Evolutionary conservation across 306 rosid genomes (phyloP).

Genomic region (Hylodesmum podocarpum): DNA sequence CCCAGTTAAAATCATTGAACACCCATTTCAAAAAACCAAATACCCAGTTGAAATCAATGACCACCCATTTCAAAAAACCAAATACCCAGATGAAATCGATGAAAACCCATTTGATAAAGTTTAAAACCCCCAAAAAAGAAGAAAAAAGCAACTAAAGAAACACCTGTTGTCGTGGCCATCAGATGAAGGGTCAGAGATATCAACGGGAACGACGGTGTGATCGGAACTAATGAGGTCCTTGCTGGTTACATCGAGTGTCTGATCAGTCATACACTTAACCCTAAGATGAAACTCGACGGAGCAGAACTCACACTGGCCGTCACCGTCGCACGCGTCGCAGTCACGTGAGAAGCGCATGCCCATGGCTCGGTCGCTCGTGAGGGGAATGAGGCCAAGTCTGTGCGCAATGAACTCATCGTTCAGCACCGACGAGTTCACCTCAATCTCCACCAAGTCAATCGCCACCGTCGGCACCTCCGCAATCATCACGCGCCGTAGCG

Average conservation of each 20-base stretch:
- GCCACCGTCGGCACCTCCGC: constrained; percentile 95
- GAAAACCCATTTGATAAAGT: background rate
- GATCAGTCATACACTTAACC: constrained; percentile 71
- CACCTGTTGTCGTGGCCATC: constrained; percentile 59
- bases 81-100: background rate
- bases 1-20: background rate
- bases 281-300: constrained; percentile 95
- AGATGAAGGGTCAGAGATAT: constrained; percentile 60
- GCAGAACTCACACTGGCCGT: constrained; percentile 97
- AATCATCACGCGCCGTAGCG: constrained; percentile 96
- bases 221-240: constrained; percentile 83
- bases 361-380: constrained; percentile 91
- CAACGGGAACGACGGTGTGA: constrained; percentile 91
- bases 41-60: background rate
- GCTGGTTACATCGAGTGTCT: constrained; percentile 85
- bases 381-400: constrained; percentile 89
- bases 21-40: background rate
- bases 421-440: constrained; percentile 92
- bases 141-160: background rate
- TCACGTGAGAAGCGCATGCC: constrained; percentile 98
- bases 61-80: background rate
- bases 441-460: constrained; percentile 91
- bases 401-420: constrained; percentile 96
- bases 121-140: background rate
- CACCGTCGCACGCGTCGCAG: constrained; percentile 98